Percentiles rank a stretch among this genome's conserved stretches.
These are phyloP conservation scores for Metschnikowia vanudenii DNA, from an alignment of 805 yeast species.

Conservation along the genomic window DNA sequence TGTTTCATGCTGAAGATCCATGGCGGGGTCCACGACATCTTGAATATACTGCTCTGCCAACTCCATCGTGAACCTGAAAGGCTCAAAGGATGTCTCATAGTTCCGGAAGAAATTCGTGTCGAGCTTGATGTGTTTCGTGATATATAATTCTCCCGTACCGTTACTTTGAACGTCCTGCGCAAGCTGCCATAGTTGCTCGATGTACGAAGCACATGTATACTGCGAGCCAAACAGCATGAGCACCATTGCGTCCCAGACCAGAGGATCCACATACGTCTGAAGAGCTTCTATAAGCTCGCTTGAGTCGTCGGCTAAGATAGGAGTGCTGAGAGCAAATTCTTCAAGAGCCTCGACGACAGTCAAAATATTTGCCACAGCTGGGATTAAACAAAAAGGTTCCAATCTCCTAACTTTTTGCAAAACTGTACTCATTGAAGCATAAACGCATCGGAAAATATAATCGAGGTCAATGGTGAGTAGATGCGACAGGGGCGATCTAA, in stretches of 20 bases:
- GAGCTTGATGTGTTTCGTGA: slow-evolving; percentile 9
- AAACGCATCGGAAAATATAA: slow-evolving; percentile 11
- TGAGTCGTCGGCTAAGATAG: slow-evolving; percentile 4
- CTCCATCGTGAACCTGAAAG: slow-evolving; percentile 10
- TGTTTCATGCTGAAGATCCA: slow-evolving; percentile 5
- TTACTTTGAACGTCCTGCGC: slow-evolving; percentile 8
- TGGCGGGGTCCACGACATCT: slow-evolving; percentile 13
- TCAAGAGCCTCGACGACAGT: slow-evolving; percentile 11
- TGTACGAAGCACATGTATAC: slow-evolving; percentile 8
- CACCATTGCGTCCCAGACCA: slow-evolving; percentile 10
- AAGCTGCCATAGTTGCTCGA: slow-evolving; percentile 16
- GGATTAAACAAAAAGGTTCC: slow-evolving; percentile 8
- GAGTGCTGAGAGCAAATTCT: slow-evolving; percentile 12
- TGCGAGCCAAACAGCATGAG: slow-evolving; percentile 14
- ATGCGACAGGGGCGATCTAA: slow-evolving; percentile 11
- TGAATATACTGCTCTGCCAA: slow-evolving; percentile 15
- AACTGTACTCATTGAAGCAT: slow-evolving; percentile 8
- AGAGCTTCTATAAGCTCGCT: slow-evolving; percentile 12
- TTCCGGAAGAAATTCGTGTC: slow-evolving; percentile 16
- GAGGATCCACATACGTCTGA: slow-evolving; percentile 7
- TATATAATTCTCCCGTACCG: slow-evolving; percentile 9
- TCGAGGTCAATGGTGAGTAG: slow-evolving; percentile 11
- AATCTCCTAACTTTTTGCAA: slow-evolving; percentile 6
- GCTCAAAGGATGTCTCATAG: slow-evolving; percentile 12
- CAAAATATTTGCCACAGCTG: slow-evolving; percentile 9